Evolutionary conservation across 331 rosid species (phyloP), one percentile per base, ranked within the genome.

Genomic region (Cydonia oblonga): DNA sequence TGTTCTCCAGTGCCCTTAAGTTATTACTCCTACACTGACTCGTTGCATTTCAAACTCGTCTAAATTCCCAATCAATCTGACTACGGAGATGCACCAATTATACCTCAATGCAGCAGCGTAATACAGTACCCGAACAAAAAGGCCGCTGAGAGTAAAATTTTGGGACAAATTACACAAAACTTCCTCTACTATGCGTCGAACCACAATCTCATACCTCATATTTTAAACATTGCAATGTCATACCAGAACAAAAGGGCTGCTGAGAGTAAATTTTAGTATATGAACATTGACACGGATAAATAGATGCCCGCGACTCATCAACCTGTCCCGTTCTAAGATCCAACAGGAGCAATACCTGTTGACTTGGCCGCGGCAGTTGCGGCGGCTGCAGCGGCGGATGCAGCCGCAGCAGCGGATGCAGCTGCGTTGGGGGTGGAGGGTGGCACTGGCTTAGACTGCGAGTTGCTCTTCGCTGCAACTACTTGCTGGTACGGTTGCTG

Each of bases 291-390:
- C 76, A 20, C 66, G 6, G 22, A 49, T 1, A 44, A 20, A 75
- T 24, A 63, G 74, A 51, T 54, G 53, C 58, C 72, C 16, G 59
- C 28, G 23, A 23, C 72, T 22, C 42, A 58, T 62, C 73, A 42
- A 58, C 66, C 60, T 75, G 33, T 30, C 29, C 65, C 4, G 22
- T 9, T 74, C 83, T 84, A 86, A 52, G 90, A 86, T 38, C 87
- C 87, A 3, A 77, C 90, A 1, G 88, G 85, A 20, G 90, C 90
- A 67, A 86, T 54, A 66, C 90, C 90, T 73, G 82, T 79, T 2
- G 85, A 30, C 75, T 84, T 81, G 62, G 86, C 90, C 25, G 90
- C 90, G 13, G 90, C 90, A 28, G 90, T 76, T 61, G 90, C 89
- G 0, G 90, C 79, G 0, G 89, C 81, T 0, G 89, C 87, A 0